Conservation (phyloP, 805 yeast species). For the Wickerhamiella lipophila region DNA sequence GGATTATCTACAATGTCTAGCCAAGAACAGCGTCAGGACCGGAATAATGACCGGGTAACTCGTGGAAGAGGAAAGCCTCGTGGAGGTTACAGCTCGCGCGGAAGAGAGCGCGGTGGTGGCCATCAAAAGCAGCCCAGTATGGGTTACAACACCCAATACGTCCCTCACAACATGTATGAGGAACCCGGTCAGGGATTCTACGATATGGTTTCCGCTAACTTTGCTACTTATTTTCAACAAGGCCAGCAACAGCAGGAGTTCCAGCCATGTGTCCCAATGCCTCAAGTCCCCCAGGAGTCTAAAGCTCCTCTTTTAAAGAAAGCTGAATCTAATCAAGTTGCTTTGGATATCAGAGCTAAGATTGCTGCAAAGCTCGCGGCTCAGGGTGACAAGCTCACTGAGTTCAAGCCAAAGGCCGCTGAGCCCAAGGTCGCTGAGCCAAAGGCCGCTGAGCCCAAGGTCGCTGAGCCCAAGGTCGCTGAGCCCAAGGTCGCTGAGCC, state of each 20-base stretch:
- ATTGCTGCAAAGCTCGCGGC: conserved; percentile 12
- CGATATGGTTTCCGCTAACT: conserved; percentile 10
- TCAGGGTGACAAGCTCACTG: conserved; percentile 7
- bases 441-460: not conserved
- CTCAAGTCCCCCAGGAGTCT: not conserved
- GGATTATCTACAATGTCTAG: conserved; percentile 8
- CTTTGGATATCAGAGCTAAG: conserved; percentile 12
- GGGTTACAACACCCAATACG: not conserved
- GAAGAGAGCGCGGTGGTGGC: conserved; percentile 3
- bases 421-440: not conserved
- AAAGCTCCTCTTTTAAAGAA: conserved; percentile 10
- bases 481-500: conserved; percentile 13
- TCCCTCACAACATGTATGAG: not conserved
- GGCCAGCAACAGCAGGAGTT: not conserved
- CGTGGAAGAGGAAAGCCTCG: conserved; percentile 11
- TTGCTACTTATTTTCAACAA: conserved; percentile 4
- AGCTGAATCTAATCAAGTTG: conserved; percentile 12
- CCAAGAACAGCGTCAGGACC: conserved; percentile 10
- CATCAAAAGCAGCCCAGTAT: conserved; percentile 6
- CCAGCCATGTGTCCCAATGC: not conserved
- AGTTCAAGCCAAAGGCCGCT: conserved; percentile 6
- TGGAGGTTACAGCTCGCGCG: not conserved
- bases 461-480: too few relatives aligned
- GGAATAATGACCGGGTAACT: conserved; percentile 6
- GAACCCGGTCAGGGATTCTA: conserved; percentile 6